A percentile compares a stretch with the other conserved stretches of the same genome.
Conservation (phyloP, 2,329 filamentous ascomycete genomes). For the Cladosporium sp. region DNA sequence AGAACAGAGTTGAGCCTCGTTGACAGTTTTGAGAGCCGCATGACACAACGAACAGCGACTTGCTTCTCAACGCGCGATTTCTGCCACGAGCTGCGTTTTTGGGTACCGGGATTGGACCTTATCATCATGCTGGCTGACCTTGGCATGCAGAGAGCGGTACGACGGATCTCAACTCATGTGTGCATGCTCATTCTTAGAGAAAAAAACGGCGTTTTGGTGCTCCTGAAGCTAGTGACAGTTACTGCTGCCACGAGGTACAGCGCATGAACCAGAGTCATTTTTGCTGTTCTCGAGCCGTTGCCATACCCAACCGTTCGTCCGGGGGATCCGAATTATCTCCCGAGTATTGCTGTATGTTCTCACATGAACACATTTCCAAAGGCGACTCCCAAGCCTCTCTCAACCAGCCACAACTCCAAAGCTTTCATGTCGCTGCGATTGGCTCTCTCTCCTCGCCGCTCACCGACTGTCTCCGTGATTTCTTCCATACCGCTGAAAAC, state of each 20-base stretch:
- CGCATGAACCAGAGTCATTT: background rate
- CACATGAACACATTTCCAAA: conserved; percentile 47
- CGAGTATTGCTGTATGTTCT: background rate
- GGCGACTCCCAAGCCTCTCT: conserved; percentile 48
- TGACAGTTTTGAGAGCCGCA: background rate
- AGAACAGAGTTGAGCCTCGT: background rate
- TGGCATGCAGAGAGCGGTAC: background rate
- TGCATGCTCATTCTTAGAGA: background rate
- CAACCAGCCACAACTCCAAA: conserved; percentile 53
- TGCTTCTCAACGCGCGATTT: background rate
- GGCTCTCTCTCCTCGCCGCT: conserved; percentile 48
- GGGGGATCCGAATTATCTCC: background rate
- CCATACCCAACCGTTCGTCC: background rate
- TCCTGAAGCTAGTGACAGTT: background rate
- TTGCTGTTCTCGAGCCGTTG: background rate
- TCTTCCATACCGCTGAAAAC: conserved; percentile 60
- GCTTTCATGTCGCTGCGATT: conserved; percentile 59
- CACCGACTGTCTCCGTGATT: conserved; percentile 56
- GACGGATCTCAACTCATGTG: background rate
- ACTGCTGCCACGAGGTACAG: background rate
- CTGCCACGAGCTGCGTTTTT: background rate
- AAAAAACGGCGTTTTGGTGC: background rate
- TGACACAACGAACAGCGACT: background rate
- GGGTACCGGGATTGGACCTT: background rate
- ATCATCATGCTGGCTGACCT: background rate